phyloP scores from a whole-genome alignment of 2,329 filamentous ascomycete species.

The Amauroascus niger region DNA sequence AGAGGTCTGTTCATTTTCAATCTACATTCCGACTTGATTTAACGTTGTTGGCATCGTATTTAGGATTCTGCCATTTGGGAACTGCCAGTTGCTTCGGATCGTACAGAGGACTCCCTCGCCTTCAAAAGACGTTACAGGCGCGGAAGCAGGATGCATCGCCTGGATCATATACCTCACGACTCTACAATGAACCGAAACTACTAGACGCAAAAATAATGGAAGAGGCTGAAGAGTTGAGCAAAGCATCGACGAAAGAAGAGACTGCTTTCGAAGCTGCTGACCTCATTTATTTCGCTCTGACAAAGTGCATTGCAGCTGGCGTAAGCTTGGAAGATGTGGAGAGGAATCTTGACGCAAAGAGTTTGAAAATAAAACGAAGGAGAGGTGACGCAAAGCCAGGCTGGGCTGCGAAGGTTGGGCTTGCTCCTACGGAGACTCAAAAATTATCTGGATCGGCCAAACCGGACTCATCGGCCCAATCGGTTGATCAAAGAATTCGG shows the following conservation, averaged over 20 bases:
- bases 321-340: conserved; percentile 85
- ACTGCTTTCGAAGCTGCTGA: conserved; percentile 92
- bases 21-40: conserved; percentile 17
- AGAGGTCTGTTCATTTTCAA: conserved; percentile 41
- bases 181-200: conserved; percentile 87
- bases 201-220: conserved; percentile 96
- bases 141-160: conserved; percentile 73
- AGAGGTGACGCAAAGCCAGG: conserved; percentile 89
- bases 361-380: conserved; percentile 85
- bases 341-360: conserved; percentile 85
- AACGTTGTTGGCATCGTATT: not conserved
- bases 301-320: conserved; percentile 75
- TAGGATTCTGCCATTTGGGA: conserved; percentile 82
- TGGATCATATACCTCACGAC: conserved; percentile 84
- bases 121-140: conserved; percentile 76
- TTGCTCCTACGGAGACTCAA: conserved; percentile 29
- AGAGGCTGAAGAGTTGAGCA: conserved; percentile 88
- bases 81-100: conserved; percentile 89
- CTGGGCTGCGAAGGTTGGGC: conserved; percentile 75
- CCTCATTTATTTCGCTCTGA: conserved; percentile 88
- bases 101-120: conserved; percentile 65
- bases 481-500: conserved; percentile 53
- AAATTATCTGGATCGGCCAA: conserved; percentile 31
- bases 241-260: conserved; percentile 70
- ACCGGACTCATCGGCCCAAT: conserved; percentile 45